phyloP scores from a whole-genome alignment of 2,329 filamentous ascomycete species.

The Chaetomium strumarium region DNA sequence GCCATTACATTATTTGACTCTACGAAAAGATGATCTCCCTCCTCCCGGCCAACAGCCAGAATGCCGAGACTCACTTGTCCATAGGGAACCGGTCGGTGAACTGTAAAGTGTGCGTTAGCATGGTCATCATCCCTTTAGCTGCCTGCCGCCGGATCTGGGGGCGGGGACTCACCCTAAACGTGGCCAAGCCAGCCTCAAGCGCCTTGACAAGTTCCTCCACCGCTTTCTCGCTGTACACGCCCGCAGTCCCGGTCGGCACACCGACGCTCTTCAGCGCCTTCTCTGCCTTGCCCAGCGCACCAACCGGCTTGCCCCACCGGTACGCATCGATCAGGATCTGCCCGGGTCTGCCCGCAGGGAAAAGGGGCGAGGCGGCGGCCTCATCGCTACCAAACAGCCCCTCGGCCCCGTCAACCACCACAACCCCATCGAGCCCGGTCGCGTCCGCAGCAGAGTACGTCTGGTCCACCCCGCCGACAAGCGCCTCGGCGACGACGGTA shows the following conservation, averaged over 20 bases:
- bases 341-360: conserved; percentile 55
- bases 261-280: conserved; percentile 38
- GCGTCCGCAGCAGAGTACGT: conserved; percentile 63
- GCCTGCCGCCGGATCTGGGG: too few relatives aligned
- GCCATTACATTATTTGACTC: background rate
- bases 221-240: conserved; percentile 36
- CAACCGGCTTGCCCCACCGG: conserved; percentile 65
- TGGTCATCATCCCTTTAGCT: background rate
- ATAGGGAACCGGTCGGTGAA: conserved; percentile 25
- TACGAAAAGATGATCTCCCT: too few relatives aligned
- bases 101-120: conserved; percentile 12
- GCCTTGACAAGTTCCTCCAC: conserved; percentile 36
- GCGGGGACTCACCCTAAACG: conserved; percentile 55
- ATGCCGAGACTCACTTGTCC: conserved; percentile 12
- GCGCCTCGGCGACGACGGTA: conserved; percentile 54
- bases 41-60: background rate
- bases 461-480: conserved; percentile 49
- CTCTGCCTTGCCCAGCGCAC: conserved; percentile 44
- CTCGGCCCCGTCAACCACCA: conserved; percentile 51
- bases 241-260: conserved; percentile 36
- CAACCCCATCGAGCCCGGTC: conserved; percentile 55
- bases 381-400: conserved; percentile 41
- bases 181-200: conserved; percentile 54
- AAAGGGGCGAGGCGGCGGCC: conserved; percentile 45
- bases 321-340: conserved; percentile 60